phyloP scores from a whole-genome alignment of 2,329 filamentous ascomycete species.

The Neoarthrinium moseri region DNA sequence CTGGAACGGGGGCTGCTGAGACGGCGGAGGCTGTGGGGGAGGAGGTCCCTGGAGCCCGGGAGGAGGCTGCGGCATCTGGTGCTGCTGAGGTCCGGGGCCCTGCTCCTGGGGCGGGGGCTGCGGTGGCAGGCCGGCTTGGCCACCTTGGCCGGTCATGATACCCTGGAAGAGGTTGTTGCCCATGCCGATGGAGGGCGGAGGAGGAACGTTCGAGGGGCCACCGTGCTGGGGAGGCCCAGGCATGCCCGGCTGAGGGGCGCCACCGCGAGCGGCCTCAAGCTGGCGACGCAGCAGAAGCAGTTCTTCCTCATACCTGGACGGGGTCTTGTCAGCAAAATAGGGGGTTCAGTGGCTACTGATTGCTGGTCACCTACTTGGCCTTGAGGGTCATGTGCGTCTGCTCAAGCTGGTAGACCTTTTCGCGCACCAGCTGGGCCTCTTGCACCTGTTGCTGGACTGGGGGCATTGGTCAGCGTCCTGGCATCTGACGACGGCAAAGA shows the following conservation, averaged over 20 bases:
- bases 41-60: slow-evolving; percentile 61
- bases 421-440: slow-evolving; percentile 91
- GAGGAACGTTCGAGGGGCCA: slow-evolving; percentile 67
- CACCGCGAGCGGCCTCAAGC: slow-evolving; percentile 72
- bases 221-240: slow-evolving; percentile 71
- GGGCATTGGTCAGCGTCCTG: neutral
- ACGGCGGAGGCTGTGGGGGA: slow-evolving; percentile 56
- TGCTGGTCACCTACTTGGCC: slow-evolving; percentile 67
- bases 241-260: slow-evolving; percentile 56
- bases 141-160: slow-evolving; percentile 87
- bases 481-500: neutral
- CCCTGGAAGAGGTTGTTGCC: slow-evolving; percentile 92
- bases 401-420: slow-evolving; percentile 92
- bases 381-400: slow-evolving; percentile 87
- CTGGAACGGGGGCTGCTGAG: slow-evolving; percentile 70
- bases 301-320: slow-evolving; percentile 87
- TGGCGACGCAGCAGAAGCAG: slow-evolving; percentile 83
- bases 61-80: slow-evolving; percentile 74
- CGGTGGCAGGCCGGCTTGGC: slow-evolving; percentile 80
- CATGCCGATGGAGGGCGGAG: slow-evolving; percentile 84
- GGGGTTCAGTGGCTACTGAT: neutral
- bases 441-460: slow-evolving; percentile 86
- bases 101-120: slow-evolving; percentile 63
- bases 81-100: slow-evolving; percentile 43
- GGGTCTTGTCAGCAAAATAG: slow-evolving; percentile 13